Evolutionary conservation across 225 moss, liverwort and hornwort species (phyloP).

Genomic region (Sphagnum contortum): DNA sequence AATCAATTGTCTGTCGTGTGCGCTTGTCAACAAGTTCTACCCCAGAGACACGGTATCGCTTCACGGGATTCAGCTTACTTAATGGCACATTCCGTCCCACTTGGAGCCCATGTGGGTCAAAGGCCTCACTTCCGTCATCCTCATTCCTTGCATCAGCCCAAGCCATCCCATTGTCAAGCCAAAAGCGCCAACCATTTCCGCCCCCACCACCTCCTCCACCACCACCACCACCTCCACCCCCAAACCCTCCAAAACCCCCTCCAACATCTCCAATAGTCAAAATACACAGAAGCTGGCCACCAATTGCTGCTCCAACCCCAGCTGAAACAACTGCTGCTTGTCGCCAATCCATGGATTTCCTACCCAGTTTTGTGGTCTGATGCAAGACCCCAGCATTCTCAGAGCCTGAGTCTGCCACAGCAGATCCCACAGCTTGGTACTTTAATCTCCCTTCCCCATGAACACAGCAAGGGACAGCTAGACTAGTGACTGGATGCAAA

Average conservation of each 20-base stretch:
- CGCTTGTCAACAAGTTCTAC: constrained; percentile 90
- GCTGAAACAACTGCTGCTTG: too few species aligned
- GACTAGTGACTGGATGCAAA: too few species aligned
- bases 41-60: constrained; percentile 66
- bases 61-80: constrained; percentile 75
- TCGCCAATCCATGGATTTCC: too few species aligned
- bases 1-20: constrained; percentile 61
- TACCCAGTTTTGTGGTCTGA: too few species aligned
- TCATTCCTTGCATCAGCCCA: constrained; percentile 62
- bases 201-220: constrained; percentile 52
- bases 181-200: constrained; percentile 58
- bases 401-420: too few species aligned
- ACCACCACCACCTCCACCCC: constrained; percentile 5
- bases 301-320: too few species aligned
- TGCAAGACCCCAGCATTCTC: too few species aligned
- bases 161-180: constrained; percentile 45
- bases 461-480: too few species aligned
- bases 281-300: not conserved
- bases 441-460: too few species aligned
- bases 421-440: too few species aligned
- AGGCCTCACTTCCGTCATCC: constrained; percentile 52
- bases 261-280: constrained; percentile 44
- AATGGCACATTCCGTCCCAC: constrained; percentile 71
- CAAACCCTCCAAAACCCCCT: constrained; percentile 35
- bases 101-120: constrained; percentile 75